Evolutionary conservation across 805 yeast genomes (phyloP).

Genomic region (Myxozyma neglecta): DNA sequence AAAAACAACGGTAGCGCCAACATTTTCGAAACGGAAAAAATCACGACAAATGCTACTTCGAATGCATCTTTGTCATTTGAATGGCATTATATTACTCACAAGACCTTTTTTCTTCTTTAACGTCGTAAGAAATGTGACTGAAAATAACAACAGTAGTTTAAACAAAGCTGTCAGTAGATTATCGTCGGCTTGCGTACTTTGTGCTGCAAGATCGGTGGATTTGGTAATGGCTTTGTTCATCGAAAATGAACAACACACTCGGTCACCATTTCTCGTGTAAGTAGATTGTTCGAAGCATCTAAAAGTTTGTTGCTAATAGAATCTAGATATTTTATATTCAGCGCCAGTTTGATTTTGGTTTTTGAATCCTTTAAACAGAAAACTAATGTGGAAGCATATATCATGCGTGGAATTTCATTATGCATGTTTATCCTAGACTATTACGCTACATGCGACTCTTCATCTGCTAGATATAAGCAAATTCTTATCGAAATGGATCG

Average conservation of each 20-base stretch:
- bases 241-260: slow-evolving; percentile 28
- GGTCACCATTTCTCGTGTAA: slow-evolving; percentile 21
- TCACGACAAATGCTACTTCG: slow-evolving; percentile 21
- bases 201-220: slow-evolving; percentile 29
- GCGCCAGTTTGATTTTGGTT: slow-evolving; percentile 22
- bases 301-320: not conserved
- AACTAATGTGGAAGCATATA: slow-evolving; percentile 23
- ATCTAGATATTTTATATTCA: slow-evolving; percentile 21
- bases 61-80: slow-evolving; percentile 31
- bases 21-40: slow-evolving; percentile 1
- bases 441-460: slow-evolving; percentile 29
- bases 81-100: slow-evolving; percentile 31
- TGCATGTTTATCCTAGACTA: slow-evolving; percentile 26
- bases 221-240: slow-evolving; percentile 26
- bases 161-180: slow-evolving; percentile 17
- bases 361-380: slow-evolving; percentile 23
- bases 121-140: slow-evolving; percentile 12
- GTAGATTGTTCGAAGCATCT: not conserved
- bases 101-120: slow-evolving; percentile 29
- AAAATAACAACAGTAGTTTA: not conserved
- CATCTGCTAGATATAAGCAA: slow-evolving; percentile 26
- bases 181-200: slow-evolving; percentile 28
- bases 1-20: slow-evolving; percentile 21
- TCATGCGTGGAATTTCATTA: slow-evolving; percentile 28
- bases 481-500: slow-evolving; percentile 27